These are phyloP conservation scores for Straminergon stramineum DNA, from an alignment of 225 moss, liverwort and hornwort species.

Conservation along the genomic window DNA sequence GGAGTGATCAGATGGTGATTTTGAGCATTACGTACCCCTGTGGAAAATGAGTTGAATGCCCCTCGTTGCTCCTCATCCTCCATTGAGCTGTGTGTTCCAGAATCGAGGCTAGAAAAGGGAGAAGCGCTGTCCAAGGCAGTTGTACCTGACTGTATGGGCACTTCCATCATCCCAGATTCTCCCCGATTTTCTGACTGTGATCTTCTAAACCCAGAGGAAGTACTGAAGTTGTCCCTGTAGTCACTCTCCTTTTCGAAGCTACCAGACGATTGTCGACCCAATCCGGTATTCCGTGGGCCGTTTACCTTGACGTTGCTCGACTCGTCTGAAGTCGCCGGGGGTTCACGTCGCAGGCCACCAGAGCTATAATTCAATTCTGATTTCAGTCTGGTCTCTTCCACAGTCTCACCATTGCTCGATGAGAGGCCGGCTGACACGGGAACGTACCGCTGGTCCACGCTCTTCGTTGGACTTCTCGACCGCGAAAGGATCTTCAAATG, in stretches of 20 bases:
- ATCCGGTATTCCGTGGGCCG: constrained; percentile 9
- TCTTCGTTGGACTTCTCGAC: constrained; percentile 60
- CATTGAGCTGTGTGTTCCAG: constrained; percentile 29
- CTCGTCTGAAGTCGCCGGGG: constrained; percentile 17
- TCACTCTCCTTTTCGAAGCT: constrained; percentile 39
- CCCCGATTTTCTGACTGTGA: constrained; percentile 23
- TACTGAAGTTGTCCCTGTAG: constrained; percentile 9
- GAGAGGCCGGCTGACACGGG: constrained; percentile 38
- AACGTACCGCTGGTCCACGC: constrained; percentile 65
- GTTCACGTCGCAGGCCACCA: constrained; percentile 15
- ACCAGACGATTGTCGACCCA: constrained; percentile 44
- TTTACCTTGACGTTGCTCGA: constrained; percentile 10
- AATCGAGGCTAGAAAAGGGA: constrained; percentile 27
- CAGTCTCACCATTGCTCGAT: constrained; percentile 32
- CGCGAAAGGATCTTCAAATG: constrained; percentile 67
- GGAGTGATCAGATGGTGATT: constrained; percentile 84
- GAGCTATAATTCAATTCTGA: constrained; percentile 29
- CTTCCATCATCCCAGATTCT: constrained; percentile 25
- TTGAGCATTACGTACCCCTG: constrained; percentile 39
- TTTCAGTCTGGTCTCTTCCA: constrained; percentile 32
- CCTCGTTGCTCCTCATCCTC: constrained; percentile 70
- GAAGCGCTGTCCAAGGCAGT: constrained; percentile 6
- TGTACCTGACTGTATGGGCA: constrained; percentile 3
- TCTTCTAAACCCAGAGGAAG: constrained; percentile 24
- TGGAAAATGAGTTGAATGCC: constrained; percentile 24